A percentile compares a stretch with the other conserved stretches of the same genome.
Conservation (phyloP, 495 filamentous ascomycete genomes). For the Xylaria sp. region DNA sequence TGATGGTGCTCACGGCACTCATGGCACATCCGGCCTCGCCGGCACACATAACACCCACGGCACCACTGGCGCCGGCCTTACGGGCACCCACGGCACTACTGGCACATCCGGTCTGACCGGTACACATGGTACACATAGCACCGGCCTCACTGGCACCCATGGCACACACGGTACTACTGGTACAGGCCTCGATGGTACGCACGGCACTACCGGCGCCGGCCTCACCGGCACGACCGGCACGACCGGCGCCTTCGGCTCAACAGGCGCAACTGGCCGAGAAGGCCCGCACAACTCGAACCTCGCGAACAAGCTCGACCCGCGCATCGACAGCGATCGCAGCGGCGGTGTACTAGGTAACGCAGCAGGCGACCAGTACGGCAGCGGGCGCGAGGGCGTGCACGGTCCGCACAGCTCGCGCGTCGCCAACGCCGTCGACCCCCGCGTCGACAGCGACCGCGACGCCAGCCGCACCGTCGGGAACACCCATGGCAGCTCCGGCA, state of each 20-base stretch:
- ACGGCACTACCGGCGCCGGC: slow-evolving; percentile 30
- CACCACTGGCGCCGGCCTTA: slow-evolving; percentile 28
- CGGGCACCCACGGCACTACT: slow-evolving; percentile 28
- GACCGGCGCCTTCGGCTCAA: slow-evolving; percentile 10
- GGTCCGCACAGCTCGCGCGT: slow-evolving; percentile 53
- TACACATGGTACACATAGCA: slow-evolving; percentile 40
- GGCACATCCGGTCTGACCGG: slow-evolving; percentile 22
- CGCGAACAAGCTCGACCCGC: slow-evolving; percentile 62
- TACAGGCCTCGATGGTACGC: slow-evolving; percentile 17
- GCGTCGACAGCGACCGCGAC: slow-evolving; percentile 53
- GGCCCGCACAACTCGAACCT: slow-evolving; percentile 61
- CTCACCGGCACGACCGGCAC: slow-evolving; percentile 26
- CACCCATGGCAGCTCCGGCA: slow-evolving; percentile 43
- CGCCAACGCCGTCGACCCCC: slow-evolving; percentile 56
- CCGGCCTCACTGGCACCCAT: slow-evolving; percentile 31
- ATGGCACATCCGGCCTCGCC: slow-evolving; percentile 27
- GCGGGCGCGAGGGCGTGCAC: slow-evolving; percentile 48
- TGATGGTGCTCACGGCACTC: slow-evolving; percentile 37
- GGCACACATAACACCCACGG: slow-evolving; percentile 27
- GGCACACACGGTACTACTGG: slow-evolving; percentile 34
- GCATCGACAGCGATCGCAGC: slow-evolving; percentile 56
- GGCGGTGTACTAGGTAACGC: slow-evolving; percentile 39
- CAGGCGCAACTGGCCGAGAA: slow-evolving; percentile 24
- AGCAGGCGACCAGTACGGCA: slow-evolving; percentile 37
- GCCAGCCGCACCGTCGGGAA: slow-evolving; percentile 42